Evolutionary conservation across 2,329 filamentous ascomycete genomes (phyloP), one percentile per base, ranked within the genome.

Genomic region (Epichloe coenophiala): DNA sequence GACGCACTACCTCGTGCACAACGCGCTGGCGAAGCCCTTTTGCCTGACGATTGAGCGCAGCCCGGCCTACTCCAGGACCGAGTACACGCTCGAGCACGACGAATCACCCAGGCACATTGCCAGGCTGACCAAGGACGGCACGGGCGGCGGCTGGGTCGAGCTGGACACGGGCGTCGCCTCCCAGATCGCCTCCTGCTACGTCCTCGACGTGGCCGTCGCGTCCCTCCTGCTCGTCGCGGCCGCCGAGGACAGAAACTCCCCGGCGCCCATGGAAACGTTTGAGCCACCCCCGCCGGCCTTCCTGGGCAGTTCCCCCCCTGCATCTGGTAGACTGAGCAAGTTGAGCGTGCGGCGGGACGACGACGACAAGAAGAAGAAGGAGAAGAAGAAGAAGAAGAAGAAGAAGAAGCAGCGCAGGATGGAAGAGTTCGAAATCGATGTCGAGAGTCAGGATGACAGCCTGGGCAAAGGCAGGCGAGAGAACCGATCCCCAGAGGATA

Each of bases 1-100:
- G 5, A 75, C 69, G 57, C 75, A 81, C 63, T 84, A 78, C 62
- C 69, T 84, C n/a, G 78, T 77, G 31, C 80, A 83, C 60, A 78
- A 78, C 2, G 76, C 78, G 0, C 70, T 83, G 17, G 75, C 76
- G n/a, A 75, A 77, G 41, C 80, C 80, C 0, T 84, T 84, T 61
- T 75, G 77, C 61, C 69, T 83, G 37, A 74, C 76, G 1, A 69
- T 83, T 44, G 74, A 78, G 61, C 73, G 78, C 17, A 76, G 71
- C 23, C 73, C 77, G 1, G 74, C 77, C 1, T 82, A 76, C 75
- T 77, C 73, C 47, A 72, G 78, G 4, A 75, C 76, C 8, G 79
- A 82, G 64, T 84, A 84, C 61, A 77, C 75, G 13, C 75, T 84
- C 12, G 80, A 84, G 66, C 80, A 84, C 59, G 70, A 79, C 54